These are phyloP conservation scores for Yamadazyma blattariae DNA, from an alignment of 1,139 yeast species.

Conservation along the genomic window DNA sequence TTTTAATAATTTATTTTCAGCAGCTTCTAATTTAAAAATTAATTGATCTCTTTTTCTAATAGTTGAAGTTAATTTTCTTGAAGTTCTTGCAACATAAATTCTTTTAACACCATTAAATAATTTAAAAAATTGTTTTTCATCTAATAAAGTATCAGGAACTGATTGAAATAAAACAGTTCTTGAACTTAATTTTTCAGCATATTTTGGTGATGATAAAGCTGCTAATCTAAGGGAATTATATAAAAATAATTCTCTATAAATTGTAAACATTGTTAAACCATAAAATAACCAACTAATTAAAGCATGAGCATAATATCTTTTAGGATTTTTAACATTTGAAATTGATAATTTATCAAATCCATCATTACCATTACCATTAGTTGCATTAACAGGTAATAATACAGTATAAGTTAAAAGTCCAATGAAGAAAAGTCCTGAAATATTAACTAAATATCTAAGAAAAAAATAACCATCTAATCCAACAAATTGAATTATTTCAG, in stretches of 20 bases:
- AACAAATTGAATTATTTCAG: slow-evolving; percentile 65
- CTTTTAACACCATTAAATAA: slow-evolving; percentile 69
- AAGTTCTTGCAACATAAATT: slow-evolving; percentile 73
- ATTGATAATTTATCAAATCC: slow-evolving; percentile 82
- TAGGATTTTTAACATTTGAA: slow-evolving; percentile 57
- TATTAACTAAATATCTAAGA: slow-evolving; percentile 51
- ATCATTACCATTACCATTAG: slow-evolving; percentile 46
- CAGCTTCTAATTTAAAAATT: slow-evolving; percentile 64
- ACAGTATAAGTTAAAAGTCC: slow-evolving; percentile 50
- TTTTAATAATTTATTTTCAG: slow-evolving; percentile 59
- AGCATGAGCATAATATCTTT: slow-evolving; percentile 83
- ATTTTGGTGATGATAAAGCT: slow-evolving; percentile 75
- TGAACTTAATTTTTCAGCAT: slow-evolving; percentile 69
- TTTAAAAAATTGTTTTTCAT: slow-evolving; percentile 59
- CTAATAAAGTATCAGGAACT: slow-evolving; percentile 68
- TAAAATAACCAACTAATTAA: slow-evolving; percentile 78
- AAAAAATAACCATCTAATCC: slow-evolving; percentile 77
- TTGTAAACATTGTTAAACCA: slow-evolving; percentile 63
- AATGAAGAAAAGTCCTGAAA: slow-evolving; percentile 39
- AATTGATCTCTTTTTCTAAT: slow-evolving; percentile 62
- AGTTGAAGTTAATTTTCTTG: slow-evolving; percentile 53
- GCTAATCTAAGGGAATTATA: slow-evolving; percentile 81
- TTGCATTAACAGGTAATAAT: slow-evolving; percentile 63
- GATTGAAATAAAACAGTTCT: slow-evolving; percentile 79
- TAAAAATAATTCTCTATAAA: slow-evolving; percentile 80